Base-by-base conservation (phyloP, 2,329 filamentous ascomycete species). In the Arthrobotrys iridis region DNA sequence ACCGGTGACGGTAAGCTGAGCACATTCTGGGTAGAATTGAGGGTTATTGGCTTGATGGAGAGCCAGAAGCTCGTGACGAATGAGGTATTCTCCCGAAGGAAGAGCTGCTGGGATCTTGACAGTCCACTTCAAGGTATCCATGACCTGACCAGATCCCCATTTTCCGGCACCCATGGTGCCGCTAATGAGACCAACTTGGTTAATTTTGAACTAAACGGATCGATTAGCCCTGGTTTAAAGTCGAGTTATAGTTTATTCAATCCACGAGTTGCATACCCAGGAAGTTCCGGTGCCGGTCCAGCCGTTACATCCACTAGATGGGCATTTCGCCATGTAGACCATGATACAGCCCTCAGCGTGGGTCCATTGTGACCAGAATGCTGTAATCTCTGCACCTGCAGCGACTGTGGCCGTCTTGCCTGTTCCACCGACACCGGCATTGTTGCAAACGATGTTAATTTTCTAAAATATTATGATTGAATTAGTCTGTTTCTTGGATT, bases 301-400 rank as follows among this genome's bases (percentile, higher is more conserved):
- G 57, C 62, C 15, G 24, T 73, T 67, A 20, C 68, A 77, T 45
- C 82, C 83, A 35, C 83, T 82, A 7, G 70, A 74, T 2, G 84
- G 80, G 80, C 86, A 88, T 74, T 86, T 84, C 67, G 83, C 83
- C 79, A 83, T 80, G 82, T 85, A 86, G 79, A 88, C 86, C 83
- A 88, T 86, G 41, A 88, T 85, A 13, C 87, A 87, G 0, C 86
- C 87, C 78, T 88, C 86, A 65, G 83, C 81, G 79, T 88, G 86
- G 0, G 86, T 88, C 86, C 87, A 88, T 79, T 88, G 86, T 40
- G 81, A 79, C 86, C 86, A 87, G 77, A 84, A 81, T 13, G 86
- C 84, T 7, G 84, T 84, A 60, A 88, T 81, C 46, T 82, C 83
- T 15, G 81, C 78, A 35, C 86, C 86, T 3, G 86, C 85, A 4